Evolutionary conservation across 2,329 filamentous ascomycete species (phyloP).

Genomic region (Penicillium brevicompactum): DNA sequence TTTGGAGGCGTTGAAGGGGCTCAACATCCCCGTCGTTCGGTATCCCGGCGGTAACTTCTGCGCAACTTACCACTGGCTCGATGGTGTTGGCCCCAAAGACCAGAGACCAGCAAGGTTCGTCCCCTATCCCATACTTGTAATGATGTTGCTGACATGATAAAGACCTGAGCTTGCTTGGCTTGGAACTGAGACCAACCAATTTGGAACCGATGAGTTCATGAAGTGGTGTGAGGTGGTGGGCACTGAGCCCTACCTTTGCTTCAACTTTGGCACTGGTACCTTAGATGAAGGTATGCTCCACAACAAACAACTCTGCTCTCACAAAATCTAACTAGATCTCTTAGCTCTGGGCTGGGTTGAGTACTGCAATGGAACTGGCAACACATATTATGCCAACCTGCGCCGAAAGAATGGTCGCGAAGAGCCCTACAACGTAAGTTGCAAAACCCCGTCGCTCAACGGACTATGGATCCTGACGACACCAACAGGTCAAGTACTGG

Average conservation of each 20-base stretch:
- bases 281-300: constrained; percentile 52
- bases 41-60: constrained; percentile 85
- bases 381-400: constrained; percentile 81
- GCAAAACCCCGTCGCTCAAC: background rate
- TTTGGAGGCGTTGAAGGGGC: constrained; percentile 70
- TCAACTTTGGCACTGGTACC: constrained; percentile 79
- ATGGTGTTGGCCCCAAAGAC: constrained; percentile 75
- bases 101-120: constrained; percentile 60
- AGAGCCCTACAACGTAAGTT: constrained; percentile 68
- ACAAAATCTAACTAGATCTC: background rate
- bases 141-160: background rate
- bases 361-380: constrained; percentile 77
- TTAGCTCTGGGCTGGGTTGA: constrained; percentile 74
- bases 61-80: constrained; percentile 83
- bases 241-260: constrained; percentile 75
- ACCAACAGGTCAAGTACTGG: constrained; percentile 71
- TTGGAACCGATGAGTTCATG: constrained; percentile 86
- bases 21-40: constrained; percentile 74
- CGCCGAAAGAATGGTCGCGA: constrained; percentile 73
- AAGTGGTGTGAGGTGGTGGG: constrained; percentile 73
- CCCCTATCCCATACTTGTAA: background rate
- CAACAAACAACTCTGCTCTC: no score
- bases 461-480: constrained; percentile 6
- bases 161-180: constrained; percentile 79
- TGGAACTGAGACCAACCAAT: constrained; percentile 73